Conservation (phyloP, 2,329 filamentous ascomycete genomes). For the Colletotrichum zoysiae region DNA sequence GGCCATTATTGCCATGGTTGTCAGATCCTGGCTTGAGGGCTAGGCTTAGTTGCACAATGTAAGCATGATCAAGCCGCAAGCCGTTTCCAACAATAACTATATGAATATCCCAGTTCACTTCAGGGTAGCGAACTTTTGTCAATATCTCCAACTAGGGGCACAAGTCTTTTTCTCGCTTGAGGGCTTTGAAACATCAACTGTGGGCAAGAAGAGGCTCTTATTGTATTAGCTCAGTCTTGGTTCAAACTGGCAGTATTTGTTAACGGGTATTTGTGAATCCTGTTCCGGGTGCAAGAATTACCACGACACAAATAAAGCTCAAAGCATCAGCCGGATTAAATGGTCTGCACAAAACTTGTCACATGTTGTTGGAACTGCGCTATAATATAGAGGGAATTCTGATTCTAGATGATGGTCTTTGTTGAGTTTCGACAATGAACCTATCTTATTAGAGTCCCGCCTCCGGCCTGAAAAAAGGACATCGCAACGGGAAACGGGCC, state of each 20-base stretch:
- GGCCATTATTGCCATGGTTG: constrained; percentile 2
- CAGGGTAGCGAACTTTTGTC: background rate
- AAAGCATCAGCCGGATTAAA: too few relatives aligned
- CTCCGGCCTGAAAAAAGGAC: too few relatives aligned
- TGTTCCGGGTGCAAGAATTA: background rate
- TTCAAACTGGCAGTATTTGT: background rate
- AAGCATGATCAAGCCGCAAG: background rate
- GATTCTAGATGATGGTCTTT: too few relatives aligned
- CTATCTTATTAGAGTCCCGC: too few relatives aligned
- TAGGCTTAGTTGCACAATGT: too few relatives aligned
- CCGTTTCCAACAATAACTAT: too few relatives aligned
- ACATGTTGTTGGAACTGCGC: too few relatives aligned
- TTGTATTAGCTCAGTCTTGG: background rate
- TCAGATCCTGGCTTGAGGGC: constrained; percentile 2
- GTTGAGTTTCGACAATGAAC: background rate
- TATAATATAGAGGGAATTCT: background rate
- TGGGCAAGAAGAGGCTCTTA: background rate
- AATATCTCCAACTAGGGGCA: background rate
- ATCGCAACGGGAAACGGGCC: background rate
- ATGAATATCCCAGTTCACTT: too few relatives aligned
- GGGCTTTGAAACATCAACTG: background rate
- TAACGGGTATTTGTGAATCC: background rate
- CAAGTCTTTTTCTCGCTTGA: background rate
- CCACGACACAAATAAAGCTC: background rate
- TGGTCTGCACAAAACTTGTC: background rate